Evolutionary conservation across 495 filamentous ascomycete species (phyloP).

Genomic region (Symbiotaphrina buchneri): DNA sequence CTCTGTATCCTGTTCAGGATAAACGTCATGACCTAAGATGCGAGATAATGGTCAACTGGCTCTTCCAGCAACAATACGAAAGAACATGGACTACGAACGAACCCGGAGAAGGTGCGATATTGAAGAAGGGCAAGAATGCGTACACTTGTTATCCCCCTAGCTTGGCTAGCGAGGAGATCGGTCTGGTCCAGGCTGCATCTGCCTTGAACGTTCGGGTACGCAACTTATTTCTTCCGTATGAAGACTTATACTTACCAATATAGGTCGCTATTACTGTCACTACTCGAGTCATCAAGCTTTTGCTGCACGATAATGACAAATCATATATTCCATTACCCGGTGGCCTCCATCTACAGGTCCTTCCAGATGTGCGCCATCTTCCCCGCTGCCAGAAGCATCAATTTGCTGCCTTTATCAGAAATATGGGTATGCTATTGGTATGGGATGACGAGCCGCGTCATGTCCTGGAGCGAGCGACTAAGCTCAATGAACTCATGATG

Average conservation of each 20-base stretch:
- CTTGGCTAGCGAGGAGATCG: conserved; percentile 20
- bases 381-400: conserved; percentile 37
- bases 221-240: not conserved
- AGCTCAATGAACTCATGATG: conserved; percentile 28
- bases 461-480: conserved; percentile 22
- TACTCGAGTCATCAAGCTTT: conserved; percentile 29
- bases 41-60: conserved; percentile 36
- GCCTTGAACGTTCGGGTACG: conserved; percentile 32
- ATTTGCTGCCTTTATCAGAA: conserved; percentile 41
- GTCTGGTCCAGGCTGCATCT: conserved; percentile 25
- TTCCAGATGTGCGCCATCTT: conserved; percentile 28
- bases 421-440: conserved; percentile 31
- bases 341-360: conserved; percentile 35
- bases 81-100: conserved; percentile 30
- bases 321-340: conserved; percentile 29
- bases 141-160: conserved; percentile 33
- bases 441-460: conserved; percentile 42
- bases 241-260: conserved; percentile 2
- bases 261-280: conserved; percentile 36
- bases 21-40: conserved; percentile 26
- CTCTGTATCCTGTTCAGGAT: conserved; percentile 19
- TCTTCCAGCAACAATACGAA: conserved; percentile 35
- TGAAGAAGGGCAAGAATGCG: conserved; percentile 28
- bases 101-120: conserved; percentile 32
- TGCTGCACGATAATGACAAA: conserved; percentile 20